Percentiles rank a stretch among this genome's conserved stretches.
Conservation (phyloP, 2,329 filamentous ascomycete genomes). For the Cordyceps javanica region DNA sequence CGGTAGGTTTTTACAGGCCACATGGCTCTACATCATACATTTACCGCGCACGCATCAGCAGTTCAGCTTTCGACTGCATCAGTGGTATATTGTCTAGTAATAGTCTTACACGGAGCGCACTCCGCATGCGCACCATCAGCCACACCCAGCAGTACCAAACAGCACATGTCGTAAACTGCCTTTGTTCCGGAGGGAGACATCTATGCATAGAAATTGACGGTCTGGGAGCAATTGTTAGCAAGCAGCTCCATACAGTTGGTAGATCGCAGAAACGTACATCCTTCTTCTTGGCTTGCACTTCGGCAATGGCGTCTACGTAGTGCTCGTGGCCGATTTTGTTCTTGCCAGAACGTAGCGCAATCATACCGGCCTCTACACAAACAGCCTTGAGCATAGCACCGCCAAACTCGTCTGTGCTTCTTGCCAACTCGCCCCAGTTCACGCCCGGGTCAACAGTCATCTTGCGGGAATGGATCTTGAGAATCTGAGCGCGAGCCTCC, state of each 20-base stretch:
- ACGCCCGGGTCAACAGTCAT: conserved; percentile 92
- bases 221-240: conserved; percentile 29
- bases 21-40: background rate
- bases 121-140: background rate
- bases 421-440: conserved; percentile 93
- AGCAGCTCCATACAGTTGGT: background rate
- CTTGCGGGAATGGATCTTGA: conserved; percentile 96
- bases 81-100: conserved; percentile 9
- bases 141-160: background rate
- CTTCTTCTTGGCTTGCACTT: conserved; percentile 96
- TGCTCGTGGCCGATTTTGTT: conserved; percentile 97
- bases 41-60: background rate
- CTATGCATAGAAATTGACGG: conserved; percentile 52
- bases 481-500: conserved; percentile 91
- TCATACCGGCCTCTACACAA: conserved; percentile 98
- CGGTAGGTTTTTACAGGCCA: too few species aligned
- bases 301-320: conserved; percentile 95
- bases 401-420: conserved; percentile 97
- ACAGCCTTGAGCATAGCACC: conserved; percentile 97
- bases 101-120: conserved; percentile 10
- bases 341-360: conserved; percentile 87
- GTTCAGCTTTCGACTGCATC: background rate
- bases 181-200: background rate
- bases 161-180: background rate
- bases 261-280: conserved; percentile 49